phyloP scores from a whole-genome alignment of 306 rosid species.

The barrel medic (Medicago truncatula) region DNA sequence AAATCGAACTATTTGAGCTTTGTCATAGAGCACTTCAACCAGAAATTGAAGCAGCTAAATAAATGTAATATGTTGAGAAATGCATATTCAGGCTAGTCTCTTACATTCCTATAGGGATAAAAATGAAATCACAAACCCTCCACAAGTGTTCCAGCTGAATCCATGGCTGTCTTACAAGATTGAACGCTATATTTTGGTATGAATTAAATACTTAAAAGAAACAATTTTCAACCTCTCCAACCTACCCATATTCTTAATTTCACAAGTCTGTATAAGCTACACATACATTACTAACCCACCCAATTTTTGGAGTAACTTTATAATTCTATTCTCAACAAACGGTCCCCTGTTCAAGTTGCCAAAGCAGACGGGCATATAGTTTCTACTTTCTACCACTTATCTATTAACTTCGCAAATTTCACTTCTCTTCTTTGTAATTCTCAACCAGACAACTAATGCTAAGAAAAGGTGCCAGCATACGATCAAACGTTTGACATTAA shows the following conservation, averaged over 20 bases:
- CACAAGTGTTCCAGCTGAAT: slow-evolving; percentile 8
- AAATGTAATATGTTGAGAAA: slow-evolving; percentile 16
- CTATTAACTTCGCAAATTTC: not conserved
- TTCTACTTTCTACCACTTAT: not conserved
- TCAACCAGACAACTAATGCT: slow-evolving; percentile 30
- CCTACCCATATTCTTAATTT: slow-evolving; percentile 29
- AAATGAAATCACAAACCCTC: slow-evolving; percentile 14
- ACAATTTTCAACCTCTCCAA: slow-evolving; percentile 23
- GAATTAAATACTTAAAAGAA: slow-evolving; percentile 17
- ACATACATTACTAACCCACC: not conserved
- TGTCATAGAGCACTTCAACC: slow-evolving; percentile 19
- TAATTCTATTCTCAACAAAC: not conserved
- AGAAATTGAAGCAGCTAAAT: slow-evolving; percentile 12
- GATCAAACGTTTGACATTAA: not conserved
- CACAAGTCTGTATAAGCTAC: slow-evolving; percentile 14
- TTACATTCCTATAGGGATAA: slow-evolving; percentile 13
- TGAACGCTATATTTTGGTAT: slow-evolving; percentile 15
- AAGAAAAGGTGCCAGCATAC: not conserved
- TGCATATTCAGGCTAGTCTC: slow-evolving; percentile 13
- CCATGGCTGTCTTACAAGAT: slow-evolving; percentile 25
- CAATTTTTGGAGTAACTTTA: not conserved
- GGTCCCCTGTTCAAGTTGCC: slow-evolving; percentile 22
- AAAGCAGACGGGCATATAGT: slow-evolving; percentile 14
- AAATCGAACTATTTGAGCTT: slow-evolving; percentile 23
- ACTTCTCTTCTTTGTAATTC: slow-evolving; percentile 3